Evolutionary conservation across 192 early-diverging fungal species (phyloP), one percentile per base, ranked within the genome.

Genomic region (Coemansia sp.): DNA sequence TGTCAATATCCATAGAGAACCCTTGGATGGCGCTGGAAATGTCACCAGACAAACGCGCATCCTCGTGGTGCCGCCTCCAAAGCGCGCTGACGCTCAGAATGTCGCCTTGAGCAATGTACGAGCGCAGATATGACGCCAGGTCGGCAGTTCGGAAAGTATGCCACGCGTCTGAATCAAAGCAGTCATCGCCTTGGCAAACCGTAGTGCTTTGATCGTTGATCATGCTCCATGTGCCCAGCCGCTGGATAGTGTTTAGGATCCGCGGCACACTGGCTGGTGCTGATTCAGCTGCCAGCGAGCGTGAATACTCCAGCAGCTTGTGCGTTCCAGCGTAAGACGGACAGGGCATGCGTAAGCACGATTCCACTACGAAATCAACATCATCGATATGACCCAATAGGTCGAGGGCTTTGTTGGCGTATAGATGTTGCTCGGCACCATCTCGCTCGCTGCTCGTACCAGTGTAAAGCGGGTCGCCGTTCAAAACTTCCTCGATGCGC

Each of bases 11-110:
- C 15, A 77, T 71, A 5, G 87, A 82, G 21, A 87, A 75, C 24
- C 77, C 76, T 26, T 80, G 64, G 11, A 90, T 60, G 20, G 88
- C 78, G 15, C 80, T 77, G 18, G 73, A 44, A 8, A 91, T 53
- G 36, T 78, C 73, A 15, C 49, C 45, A 5, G 75, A 56, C 36
- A 90, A 51, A 7, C 70, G 68, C 33, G 62, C 63, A 24, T 80
- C 84, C 38, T 46, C 24, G 44, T 44, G 71, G 55, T 90, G 89
- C 7, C 89, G 65, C 30, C 85, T 66, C 89, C 89, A 90, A 3
- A 90, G 24, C 5, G 71, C 67, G 10, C 82, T 39, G 16, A 73
- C 76, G 2, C 68, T 55, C 4, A 49, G 30, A 8, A 89, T 60
- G 60, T 89, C 81, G 56, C 86, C 87, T 4, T 58, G 56, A 8